These are phyloP conservation scores for Oemleria cerasiformis DNA, from an alignment of 306 rosid species.

Conservation along the genomic window DNA sequence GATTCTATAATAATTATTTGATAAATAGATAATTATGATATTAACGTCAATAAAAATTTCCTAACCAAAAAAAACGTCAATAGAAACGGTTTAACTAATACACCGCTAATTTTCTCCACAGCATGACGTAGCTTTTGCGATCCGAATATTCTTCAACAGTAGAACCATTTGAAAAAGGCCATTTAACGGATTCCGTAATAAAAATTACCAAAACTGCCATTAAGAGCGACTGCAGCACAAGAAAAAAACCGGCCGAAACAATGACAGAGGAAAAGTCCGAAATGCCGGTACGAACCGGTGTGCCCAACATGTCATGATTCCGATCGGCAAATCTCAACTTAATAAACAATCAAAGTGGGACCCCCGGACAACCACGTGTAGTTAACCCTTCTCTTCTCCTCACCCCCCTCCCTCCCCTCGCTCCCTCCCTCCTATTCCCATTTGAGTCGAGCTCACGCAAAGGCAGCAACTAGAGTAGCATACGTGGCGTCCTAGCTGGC, in stretches of 20 bases:
- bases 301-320: constrained; percentile 34
- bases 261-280: constrained; percentile 32
- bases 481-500: constrained; percentile 59
- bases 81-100: neutral
- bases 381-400: neutral
- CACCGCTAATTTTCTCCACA: neutral
- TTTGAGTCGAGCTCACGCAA: constrained; percentile 50
- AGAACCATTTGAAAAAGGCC: neutral
- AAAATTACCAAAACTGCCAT: neutral
- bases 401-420: too few species aligned
- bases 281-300: constrained; percentile 33
- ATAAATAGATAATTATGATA: too few species aligned
- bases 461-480: constrained; percentile 3
- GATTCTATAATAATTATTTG: too few species aligned
- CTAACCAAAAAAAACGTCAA: too few species aligned
- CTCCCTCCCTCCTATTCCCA: too few species aligned
- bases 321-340: constrained; percentile 48
- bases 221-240: constrained; percentile 17
- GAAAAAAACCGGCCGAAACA: constrained; percentile 22
- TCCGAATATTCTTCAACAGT: neutral
- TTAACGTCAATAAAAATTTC: too few species aligned
- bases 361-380: constrained; percentile 40
- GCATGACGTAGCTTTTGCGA: neutral
- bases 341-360: constrained; percentile 34
- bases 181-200: neutral